Conservation (phyloP, 805 yeast species). For the Myxozyma nipponensis region DNA sequence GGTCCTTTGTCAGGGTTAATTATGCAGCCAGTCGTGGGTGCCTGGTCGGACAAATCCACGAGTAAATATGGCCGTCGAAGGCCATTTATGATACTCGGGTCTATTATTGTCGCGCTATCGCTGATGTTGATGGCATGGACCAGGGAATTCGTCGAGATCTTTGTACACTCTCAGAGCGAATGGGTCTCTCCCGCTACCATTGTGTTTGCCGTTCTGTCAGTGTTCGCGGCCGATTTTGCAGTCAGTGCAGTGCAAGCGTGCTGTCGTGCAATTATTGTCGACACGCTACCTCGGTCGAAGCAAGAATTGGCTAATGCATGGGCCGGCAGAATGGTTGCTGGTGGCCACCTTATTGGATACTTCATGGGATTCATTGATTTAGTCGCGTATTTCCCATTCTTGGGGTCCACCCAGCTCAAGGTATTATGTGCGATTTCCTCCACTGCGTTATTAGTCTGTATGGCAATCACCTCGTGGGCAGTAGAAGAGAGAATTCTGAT, state of each 20-base stretch:
- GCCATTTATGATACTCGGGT: constrained; percentile 56
- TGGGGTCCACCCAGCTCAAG: constrained; percentile 52
- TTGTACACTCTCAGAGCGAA: constrained; percentile 38
- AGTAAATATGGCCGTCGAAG: constrained; percentile 50
- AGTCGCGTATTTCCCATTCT: constrained; percentile 38
- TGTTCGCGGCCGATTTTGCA: constrained; percentile 54
- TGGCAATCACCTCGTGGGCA: constrained; percentile 42
- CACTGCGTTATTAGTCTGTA: constrained; percentile 41
- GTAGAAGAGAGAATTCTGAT: constrained; percentile 42
- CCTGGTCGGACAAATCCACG: constrained; percentile 52
- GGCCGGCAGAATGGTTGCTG: constrained; percentile 64
- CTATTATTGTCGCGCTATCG: constrained; percentile 47
- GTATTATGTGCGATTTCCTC: constrained; percentile 48
- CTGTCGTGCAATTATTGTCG: constrained; percentile 62
- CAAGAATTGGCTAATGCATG: constrained; percentile 61
- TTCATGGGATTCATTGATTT: constrained; percentile 50
- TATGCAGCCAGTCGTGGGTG: constrained; percentile 64
- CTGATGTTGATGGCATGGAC: constrained; percentile 49
- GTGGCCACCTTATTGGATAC: constrained; percentile 56
- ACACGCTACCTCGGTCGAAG: constrained; percentile 53
- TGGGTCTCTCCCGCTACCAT: constrained; percentile 29
- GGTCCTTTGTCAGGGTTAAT: constrained; percentile 64
- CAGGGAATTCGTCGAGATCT: constrained; percentile 40
- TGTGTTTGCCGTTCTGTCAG: constrained; percentile 51
- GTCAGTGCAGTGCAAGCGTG: constrained; percentile 56